A percentile compares a stretch with the other conserved stretches of the same genome.
Conservation (phyloP, 257 asterid species). For the Linaria vulgaris region DNA sequence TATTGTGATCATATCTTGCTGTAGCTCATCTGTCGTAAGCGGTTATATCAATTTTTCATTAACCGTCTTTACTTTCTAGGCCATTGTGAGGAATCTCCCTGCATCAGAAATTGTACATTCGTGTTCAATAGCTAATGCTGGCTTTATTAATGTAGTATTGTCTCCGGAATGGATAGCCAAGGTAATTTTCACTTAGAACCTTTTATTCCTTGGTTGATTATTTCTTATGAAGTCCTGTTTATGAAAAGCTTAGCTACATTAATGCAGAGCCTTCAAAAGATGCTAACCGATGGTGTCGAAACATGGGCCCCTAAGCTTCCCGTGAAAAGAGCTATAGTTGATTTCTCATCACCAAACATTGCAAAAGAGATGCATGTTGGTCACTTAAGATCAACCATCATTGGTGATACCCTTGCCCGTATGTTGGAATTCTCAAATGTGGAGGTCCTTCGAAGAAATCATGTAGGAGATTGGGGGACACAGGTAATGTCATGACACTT, state of each 20-base stretch:
- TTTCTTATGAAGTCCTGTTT: conserved; percentile 8
- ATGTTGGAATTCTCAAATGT: conserved; percentile 89
- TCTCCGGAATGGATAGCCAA: conserved; percentile 78
- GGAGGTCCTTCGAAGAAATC: conserved; percentile 87
- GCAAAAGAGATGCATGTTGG: conserved; percentile 99
- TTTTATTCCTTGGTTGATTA: background rate
- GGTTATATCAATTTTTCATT: conserved; percentile 16
- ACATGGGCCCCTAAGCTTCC: conserved; percentile 85
- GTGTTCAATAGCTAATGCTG: conserved; percentile 79
- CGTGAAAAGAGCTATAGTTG: conserved; percentile 77
- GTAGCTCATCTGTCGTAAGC: background rate
- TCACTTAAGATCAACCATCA: conserved; percentile 90
- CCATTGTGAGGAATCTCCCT: conserved; percentile 74
- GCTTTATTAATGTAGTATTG: conserved; percentile 73
- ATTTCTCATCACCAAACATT: conserved; percentile 94
- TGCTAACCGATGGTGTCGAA: conserved; percentile 75
- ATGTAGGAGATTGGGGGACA: conserved; percentile 99
- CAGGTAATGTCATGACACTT: conserved; percentile 60
- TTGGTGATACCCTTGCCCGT: conserved; percentile 93
- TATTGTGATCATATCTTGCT: background rate
- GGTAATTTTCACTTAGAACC: conserved; percentile 34
- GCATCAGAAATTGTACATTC: conserved; percentile 62
- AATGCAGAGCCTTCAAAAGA: conserved; percentile 71
- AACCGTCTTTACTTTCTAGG: conserved; percentile 45
- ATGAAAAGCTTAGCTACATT: conserved; percentile 22